These are phyloP conservation scores for Haberlea rhodopensis DNA, from an alignment of 257 asterid species.

Conservation along the genomic window DNA sequence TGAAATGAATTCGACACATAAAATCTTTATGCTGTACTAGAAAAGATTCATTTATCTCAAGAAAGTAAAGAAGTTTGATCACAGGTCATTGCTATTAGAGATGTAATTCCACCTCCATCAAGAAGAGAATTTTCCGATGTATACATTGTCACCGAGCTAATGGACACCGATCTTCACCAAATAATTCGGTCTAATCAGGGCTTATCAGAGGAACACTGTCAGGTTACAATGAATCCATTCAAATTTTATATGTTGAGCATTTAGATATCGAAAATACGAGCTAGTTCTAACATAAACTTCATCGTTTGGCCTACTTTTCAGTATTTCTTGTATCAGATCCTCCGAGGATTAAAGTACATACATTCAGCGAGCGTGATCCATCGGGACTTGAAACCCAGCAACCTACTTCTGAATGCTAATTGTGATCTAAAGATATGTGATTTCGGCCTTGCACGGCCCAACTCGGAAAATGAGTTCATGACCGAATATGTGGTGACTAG, in stretches of 20 bases:
- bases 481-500: slow-evolving; percentile 98
- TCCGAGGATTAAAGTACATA: slow-evolving; percentile 83
- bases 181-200: too few species aligned
- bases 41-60: too few species aligned
- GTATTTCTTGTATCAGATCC: slow-evolving; percentile 94
- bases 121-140: slow-evolving; percentile 84
- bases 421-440: slow-evolving; percentile 95
- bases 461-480: slow-evolving; percentile 77
- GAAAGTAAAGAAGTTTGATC: too few species aligned
- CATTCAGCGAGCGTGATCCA: slow-evolving; percentile 91
- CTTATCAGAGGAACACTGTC: slow-evolving; percentile 90
- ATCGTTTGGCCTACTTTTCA: slow-evolving; percentile 30
- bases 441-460: slow-evolving; percentile 88
- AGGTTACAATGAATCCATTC: slow-evolving; percentile 37
- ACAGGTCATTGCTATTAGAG: slow-evolving; percentile 76
- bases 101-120: slow-evolving; percentile 91
- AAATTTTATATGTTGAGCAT: not conserved
- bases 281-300: slow-evolving; percentile 19
- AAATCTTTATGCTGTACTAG: too few species aligned
- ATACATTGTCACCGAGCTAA: too few species aligned
- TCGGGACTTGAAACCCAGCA: slow-evolving; percentile 92
- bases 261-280: not conserved
- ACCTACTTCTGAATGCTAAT: slow-evolving; percentile 73
- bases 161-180: too few species aligned
- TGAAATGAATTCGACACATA: too few species aligned